Percentiles rank a stretch among this genome's conserved stretches.
phyloP scores from a whole-genome alignment of 352 stramenopile genomes.

The Elongisporangium prolatum region DNA sequence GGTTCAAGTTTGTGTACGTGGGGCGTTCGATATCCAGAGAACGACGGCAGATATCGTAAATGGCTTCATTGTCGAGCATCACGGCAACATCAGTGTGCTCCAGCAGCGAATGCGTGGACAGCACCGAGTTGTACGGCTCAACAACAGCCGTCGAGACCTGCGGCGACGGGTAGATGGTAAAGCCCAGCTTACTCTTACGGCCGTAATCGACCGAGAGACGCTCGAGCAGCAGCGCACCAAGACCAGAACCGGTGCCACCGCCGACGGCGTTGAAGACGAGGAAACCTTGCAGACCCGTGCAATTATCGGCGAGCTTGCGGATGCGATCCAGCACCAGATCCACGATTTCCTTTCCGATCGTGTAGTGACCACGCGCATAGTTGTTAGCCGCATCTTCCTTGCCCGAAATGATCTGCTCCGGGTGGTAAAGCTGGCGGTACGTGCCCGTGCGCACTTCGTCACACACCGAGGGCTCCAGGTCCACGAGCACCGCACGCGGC shows the following conservation, averaged over 20 bases:
- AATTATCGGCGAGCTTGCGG: conserved; percentile 97
- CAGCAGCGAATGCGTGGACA: conserved; percentile 96
- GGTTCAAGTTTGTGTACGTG: conserved; percentile 99
- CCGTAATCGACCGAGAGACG: conserved; percentile 97
- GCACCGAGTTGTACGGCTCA: conserved; percentile 98
- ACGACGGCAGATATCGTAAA: conserved; percentile 97
- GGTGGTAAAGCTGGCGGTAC: conserved; percentile 97
- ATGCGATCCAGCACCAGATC: conserved; percentile 97
- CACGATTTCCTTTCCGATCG: conserved; percentile 95
- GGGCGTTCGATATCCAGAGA: conserved; percentile 97
- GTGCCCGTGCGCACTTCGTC: conserved; percentile 95
- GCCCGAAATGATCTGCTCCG: conserved; percentile 98
- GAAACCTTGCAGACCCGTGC: conserved; percentile 97
- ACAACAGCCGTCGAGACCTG: conserved; percentile 96
- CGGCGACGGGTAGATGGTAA: conserved; percentile 96
- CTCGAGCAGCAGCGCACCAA: conserved; percentile 96
- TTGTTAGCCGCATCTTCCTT: conserved; percentile 96
- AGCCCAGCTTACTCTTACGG: conserved; percentile 98
- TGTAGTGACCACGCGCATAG: conserved; percentile 92
- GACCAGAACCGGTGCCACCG: conserved; percentile 96
- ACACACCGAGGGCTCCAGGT: conserved; percentile 97
- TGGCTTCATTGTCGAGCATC: conserved; percentile 98
- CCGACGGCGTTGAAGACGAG: conserved; percentile 97
- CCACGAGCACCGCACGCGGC: conserved; percentile 95
- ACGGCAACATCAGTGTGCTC: conserved; percentile 98